Conservation (phyloP, 2,329 filamentous ascomycete species). For the Aureobasidium sp. region DNA sequence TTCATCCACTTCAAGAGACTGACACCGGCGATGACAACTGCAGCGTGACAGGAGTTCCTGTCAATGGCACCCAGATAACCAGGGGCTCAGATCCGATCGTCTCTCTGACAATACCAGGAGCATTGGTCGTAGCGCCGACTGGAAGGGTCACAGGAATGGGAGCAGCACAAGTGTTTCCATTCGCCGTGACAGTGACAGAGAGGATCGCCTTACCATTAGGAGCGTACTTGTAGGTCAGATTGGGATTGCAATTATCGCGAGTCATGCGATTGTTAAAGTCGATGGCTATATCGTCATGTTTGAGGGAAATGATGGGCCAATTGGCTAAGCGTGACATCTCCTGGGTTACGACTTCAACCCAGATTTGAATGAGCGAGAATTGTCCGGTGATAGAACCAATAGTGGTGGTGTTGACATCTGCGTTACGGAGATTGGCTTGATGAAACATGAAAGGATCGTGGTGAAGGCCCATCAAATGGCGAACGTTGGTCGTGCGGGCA, state of each 20-base stretch:
- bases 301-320: conserved; percentile 51
- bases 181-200: conserved; percentile 45
- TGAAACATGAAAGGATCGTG: conserved; percentile 58
- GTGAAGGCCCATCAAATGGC: conserved; percentile 51
- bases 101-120: conserved; percentile 35
- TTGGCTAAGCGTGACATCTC: conserved; percentile 48
- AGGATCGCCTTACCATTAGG: conserved; percentile 40
- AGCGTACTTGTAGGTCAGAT: conserved; percentile 40
- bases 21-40: conserved; percentile 23
- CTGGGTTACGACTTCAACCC: conserved; percentile 48
- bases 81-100: conserved; percentile 44
- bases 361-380: conserved; percentile 50
- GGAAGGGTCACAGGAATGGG: conserved; percentile 52
- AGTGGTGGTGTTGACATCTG: conserved; percentile 41
- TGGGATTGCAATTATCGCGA: conserved; percentile 46
- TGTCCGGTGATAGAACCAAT: conserved; percentile 43
- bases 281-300: conserved; percentile 49
- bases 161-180: conserved; percentile 44
- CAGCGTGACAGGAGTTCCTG: conserved; percentile 30
- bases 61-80: conserved; percentile 35
- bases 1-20: not conserved
- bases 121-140: conserved; percentile 37
- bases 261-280: conserved; percentile 48
- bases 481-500: conserved; percentile 48
- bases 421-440: conserved; percentile 52